Conservation (phyloP, 257 asterid species). For the Nicotiana obtusifolia region DNA sequence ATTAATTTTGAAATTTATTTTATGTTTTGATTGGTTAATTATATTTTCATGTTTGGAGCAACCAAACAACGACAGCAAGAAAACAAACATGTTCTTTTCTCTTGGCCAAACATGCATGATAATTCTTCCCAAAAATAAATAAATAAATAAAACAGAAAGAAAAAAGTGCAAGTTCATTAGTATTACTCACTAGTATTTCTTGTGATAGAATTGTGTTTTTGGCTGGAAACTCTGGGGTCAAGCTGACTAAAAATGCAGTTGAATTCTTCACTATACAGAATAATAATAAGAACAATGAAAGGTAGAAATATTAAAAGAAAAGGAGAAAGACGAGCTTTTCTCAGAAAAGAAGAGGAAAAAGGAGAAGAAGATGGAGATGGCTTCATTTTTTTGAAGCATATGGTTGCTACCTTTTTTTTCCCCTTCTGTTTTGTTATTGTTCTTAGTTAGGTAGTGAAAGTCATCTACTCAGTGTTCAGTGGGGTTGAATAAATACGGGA, state of each 20-base stretch:
- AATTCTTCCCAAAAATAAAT: not conserved
- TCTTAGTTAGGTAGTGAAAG: not conserved
- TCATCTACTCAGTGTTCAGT: not conserved
- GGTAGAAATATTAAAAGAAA: slow-evolving; percentile 23
- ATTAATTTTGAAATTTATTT: not conserved
- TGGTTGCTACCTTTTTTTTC: not conserved
- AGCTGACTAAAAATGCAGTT: slow-evolving; percentile 26
- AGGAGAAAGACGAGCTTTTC: slow-evolving; percentile 25
- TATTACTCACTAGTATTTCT: slow-evolving; percentile 20
- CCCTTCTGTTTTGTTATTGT: not conserved
- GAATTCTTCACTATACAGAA: slow-evolving; percentile 31
- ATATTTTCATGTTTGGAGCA: not conserved
- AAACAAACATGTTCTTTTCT: not conserved
- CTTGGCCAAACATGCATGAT: not conserved
- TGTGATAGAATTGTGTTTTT: slow-evolving; percentile 16
- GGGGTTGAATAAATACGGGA: slow-evolving; percentile 3
- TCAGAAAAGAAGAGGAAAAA: slow-evolving; percentile 14
- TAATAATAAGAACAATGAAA: slow-evolving; percentile 25
- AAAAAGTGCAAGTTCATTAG: not conserved
- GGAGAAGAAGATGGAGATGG: slow-evolving; percentile 21
- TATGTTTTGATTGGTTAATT: not conserved
- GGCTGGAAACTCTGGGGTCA: not conserved
- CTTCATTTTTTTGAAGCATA: slow-evolving; percentile 19
- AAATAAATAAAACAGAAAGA: too few species aligned
- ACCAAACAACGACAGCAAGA: not conserved